A percentile compares a stretch with the other conserved stretches of the same genome.
Evolutionary conservation across 768 basidiomycete genomes (phyloP).

Genomic region (Tubosaeta sp.): DNA sequence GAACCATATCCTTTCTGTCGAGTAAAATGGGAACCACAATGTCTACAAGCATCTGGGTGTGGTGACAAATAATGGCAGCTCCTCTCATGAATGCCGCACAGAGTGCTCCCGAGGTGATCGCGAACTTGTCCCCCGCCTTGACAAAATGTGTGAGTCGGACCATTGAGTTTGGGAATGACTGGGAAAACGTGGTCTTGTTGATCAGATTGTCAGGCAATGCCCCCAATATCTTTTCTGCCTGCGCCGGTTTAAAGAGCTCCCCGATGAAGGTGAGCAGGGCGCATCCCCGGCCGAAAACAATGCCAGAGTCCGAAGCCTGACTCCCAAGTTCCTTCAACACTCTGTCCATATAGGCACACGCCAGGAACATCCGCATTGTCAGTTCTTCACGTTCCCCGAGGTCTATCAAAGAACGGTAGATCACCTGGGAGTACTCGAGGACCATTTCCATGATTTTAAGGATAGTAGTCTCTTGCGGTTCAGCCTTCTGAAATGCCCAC

Average conservation of each 20-base stretch:
- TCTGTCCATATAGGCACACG: not conserved
- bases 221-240: not conserved
- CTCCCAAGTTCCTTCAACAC: not conserved
- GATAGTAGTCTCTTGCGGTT: not conserved
- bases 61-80: not conserved
- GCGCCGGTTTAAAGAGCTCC: not conserved
- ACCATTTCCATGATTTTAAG: not conserved
- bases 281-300: not conserved
- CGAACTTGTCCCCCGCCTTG: not conserved
- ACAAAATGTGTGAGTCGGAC: not conserved
- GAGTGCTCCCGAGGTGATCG: not conserved
- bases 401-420: not conserved
- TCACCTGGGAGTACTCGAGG: not conserved
- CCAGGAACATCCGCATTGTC: not conserved
- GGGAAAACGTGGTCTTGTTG: not conserved
- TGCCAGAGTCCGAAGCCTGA: not conserved
- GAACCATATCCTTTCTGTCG: not conserved
- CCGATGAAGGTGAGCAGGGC: not conserved
- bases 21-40: not conserved
- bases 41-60: not conserved
- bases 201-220: not conserved
- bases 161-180: not conserved
- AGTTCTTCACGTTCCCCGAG: not conserved
- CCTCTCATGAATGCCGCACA: not conserved
- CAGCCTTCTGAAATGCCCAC: not conserved